Evolutionary conservation across 306 rosid genomes (phyloP), one percentile per base, ranked within the genome.

Genomic region (Lablab purpureus): DNA sequence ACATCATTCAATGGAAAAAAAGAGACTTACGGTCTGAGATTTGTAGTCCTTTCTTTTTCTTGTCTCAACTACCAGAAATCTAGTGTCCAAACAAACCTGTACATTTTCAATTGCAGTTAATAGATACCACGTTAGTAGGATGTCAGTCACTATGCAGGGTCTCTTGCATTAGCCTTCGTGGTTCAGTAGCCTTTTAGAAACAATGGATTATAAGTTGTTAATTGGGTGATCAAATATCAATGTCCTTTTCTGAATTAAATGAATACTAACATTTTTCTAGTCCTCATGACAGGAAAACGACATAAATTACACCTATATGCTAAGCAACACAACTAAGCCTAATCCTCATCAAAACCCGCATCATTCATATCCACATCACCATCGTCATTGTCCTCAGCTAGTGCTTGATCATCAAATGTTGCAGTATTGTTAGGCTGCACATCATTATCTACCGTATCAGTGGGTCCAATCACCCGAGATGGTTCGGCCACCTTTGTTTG

Each of bases 321-420:
- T 71, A 68, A 66, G 17, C 59, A 23, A 82, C 62, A 75, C 62
- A 75, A 56, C 51, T 62, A 56, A 36, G 0, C 74, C 62, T 83
- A 80, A 43, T 80, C 83, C 2, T 86, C 83, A 43, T 83, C 87
- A 4, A 1, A 72, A 37, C 82, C 86, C 8, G 46, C 82, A 50
- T 56, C 46, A 15, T 71, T 59, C 86, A 85, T 70, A 40, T 70
- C 85, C 2, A 11, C 86, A 10, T 79, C 88, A 0, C 73, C 88
- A 46, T 82, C 40, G 13, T 71, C 84, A 2, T 66, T 34, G 19
- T 82, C 89, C 25, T 82, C 86, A 22, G 74, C 82, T 40, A 52
- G 78, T 30, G 10, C 71, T 37, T 78, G 82, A 67, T 78, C 79
- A 22, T 8, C 41, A 14, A 67, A 72, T 23, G 64, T 67, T 10